These are phyloP conservation scores for Xylaria grammica DNA, from an alignment of 495 filamentous ascomycete genomes.

Conservation along the genomic window DNA sequence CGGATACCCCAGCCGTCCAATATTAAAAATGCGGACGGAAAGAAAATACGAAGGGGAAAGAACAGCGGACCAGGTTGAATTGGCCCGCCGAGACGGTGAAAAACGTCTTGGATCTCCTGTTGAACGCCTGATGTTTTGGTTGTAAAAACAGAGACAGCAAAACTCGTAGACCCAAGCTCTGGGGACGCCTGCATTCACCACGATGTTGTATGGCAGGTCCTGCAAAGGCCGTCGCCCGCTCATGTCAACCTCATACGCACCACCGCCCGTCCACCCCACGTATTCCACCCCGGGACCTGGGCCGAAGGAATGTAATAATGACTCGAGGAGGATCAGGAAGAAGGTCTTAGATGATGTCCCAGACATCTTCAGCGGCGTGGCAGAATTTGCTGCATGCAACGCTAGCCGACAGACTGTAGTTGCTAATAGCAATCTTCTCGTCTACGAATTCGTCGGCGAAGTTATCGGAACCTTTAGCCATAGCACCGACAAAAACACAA, in stretches of 20 bases:
- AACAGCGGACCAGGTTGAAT: slow-evolving; percentile 68
- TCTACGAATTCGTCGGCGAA: slow-evolving; percentile 95
- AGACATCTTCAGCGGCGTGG: slow-evolving; percentile 95
- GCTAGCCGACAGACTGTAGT: slow-evolving; percentile 94
- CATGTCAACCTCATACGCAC: slow-evolving; percentile 34
- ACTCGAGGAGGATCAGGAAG: slow-evolving; percentile 21
- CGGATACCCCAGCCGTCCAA: not conserved
- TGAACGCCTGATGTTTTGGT: slow-evolving; percentile 80
- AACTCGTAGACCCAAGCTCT: slow-evolving; percentile 53
- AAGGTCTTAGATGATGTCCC: slow-evolving; percentile 78
- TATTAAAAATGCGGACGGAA: not conserved
- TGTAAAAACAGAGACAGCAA: slow-evolving; percentile 76
- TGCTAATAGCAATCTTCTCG: slow-evolving; percentile 97
- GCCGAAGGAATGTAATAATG: not conserved
- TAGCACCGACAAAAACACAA: slow-evolving; percentile 96
- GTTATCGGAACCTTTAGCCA: slow-evolving; percentile 95
- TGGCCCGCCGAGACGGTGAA: slow-evolving; percentile 67
- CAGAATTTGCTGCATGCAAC: slow-evolving; percentile 99
- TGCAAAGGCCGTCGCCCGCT: slow-evolving; percentile 27
- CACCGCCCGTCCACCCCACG: slow-evolving; percentile 30
- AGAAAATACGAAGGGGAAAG: slow-evolving; percentile 35
- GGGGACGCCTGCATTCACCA: slow-evolving; percentile 43
- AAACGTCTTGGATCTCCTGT: slow-evolving; percentile 75
- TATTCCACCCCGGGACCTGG: slow-evolving; percentile 11
- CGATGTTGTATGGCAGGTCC: slow-evolving; percentile 56